These are phyloP conservation scores for Backusella morwellensis DNA, from an alignment of 192 early-diverging fungal species.

Conservation along the genomic window DNA sequence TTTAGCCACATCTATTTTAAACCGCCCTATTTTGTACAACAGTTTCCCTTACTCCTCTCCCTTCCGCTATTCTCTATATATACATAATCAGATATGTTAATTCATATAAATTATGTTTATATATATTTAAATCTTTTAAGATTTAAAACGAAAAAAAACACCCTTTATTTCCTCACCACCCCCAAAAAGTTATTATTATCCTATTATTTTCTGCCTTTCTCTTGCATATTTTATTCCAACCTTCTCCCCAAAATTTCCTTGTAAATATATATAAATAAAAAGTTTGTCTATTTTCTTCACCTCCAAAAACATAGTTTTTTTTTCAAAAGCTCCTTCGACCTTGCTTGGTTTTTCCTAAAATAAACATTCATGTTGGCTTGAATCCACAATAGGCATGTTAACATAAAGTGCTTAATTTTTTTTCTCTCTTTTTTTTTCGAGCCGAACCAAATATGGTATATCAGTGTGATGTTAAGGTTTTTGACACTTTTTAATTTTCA, in stretches of 20 bases:
- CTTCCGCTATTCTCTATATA: not conserved
- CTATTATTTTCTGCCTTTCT: not conserved
- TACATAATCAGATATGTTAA: not conserved
- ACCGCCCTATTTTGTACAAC: conserved; percentile 3
- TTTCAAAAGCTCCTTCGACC: not conserved
- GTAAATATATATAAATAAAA: conserved; percentile 2
- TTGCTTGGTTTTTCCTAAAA: not conserved
- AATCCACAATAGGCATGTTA: not conserved
- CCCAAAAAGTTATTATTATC: not conserved
- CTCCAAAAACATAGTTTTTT: not conserved
- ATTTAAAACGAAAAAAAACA: not conserved
- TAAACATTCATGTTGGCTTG: not conserved
- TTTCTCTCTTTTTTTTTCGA: not conserved
- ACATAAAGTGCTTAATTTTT: not conserved
- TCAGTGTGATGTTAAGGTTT: not conserved
- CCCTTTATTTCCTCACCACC: not conserved
- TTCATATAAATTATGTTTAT: not conserved
- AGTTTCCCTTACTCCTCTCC: not conserved
- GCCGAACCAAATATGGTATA: not conserved
- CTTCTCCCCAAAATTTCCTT: not conserved
- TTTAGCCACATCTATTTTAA: conserved; percentile 6
- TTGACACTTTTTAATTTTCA: not conserved
- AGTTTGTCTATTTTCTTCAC: not conserved
- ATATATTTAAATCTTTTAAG: not conserved
- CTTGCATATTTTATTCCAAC: not conserved